These are phyloP conservation scores for Dryas alaskensis DNA, from an alignment of 306 rosid genomes.

Conservation along the genomic window DNA sequence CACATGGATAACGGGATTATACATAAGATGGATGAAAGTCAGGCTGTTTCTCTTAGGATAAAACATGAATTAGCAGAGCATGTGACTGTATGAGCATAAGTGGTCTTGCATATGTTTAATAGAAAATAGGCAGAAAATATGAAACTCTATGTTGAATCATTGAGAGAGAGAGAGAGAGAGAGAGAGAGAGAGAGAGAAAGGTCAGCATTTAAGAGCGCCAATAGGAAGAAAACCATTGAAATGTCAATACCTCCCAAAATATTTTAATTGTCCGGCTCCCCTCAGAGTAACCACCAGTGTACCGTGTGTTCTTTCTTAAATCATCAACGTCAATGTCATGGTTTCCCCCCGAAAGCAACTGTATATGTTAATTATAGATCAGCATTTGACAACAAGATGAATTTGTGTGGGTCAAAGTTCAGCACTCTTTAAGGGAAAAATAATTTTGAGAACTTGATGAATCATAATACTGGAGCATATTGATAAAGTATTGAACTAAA, in stretches of 20 bases:
- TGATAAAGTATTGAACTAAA: neutral
- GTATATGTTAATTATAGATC: constrained; percentile 31
- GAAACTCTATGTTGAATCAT: neutral
- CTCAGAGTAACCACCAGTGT: constrained; percentile 89
- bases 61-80: constrained; percentile 2
- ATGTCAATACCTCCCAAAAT: constrained; percentile 86
- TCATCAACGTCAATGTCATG: constrained; percentile 89
- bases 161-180: neutral
- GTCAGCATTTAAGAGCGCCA: neutral
- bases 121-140: neutral
- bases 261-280: constrained; percentile 78
- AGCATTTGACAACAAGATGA: constrained; percentile 33
- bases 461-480: neutral
- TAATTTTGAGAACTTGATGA: neutral
- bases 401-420: constrained; percentile 1
- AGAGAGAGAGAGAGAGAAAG: neutral
- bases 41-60: neutral
- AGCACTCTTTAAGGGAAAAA: neutral
- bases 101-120: neutral
- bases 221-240: neutral
- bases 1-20: neutral
- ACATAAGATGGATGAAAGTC: neutral
- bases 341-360: constrained; percentile 98
- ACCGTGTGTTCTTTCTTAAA: constrained; percentile 75
- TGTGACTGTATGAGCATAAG: neutral